Evolutionary conservation across 2,329 filamentous ascomycete species (phyloP).

Genomic region (Paracoccidioides brasiliensis): DNA sequence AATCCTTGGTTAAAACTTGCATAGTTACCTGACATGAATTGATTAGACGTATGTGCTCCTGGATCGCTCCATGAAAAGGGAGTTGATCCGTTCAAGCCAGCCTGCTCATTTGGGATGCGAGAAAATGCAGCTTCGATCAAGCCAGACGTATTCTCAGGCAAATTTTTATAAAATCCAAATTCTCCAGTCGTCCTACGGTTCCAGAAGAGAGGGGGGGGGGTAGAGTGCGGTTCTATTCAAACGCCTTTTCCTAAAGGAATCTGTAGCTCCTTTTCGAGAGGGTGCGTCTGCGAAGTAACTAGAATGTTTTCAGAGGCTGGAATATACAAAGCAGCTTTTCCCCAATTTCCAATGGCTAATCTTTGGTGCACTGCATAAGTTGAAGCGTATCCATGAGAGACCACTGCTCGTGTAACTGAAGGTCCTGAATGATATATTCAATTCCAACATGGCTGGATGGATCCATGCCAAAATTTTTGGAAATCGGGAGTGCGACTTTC

Average conservation of each 20-base stretch:
- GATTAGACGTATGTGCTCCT: constrained; percentile 9
- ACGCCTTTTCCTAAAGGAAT: constrained; percentile 19
- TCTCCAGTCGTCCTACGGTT: constrained; percentile 10
- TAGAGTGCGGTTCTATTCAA: constrained; percentile 23
- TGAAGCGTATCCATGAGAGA: constrained; percentile 21
- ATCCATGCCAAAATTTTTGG: constrained; percentile 17
- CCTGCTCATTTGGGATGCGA: constrained; percentile 5
- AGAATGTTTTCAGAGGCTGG: constrained; percentile 27
- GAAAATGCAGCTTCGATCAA: constrained; percentile 10
- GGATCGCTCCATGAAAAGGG: constrained; percentile 9
- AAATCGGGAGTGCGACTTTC: constrained; percentile 15
- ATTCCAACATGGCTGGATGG: constrained; percentile 20
- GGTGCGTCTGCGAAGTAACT: constrained; percentile 20
- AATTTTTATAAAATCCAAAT: constrained; percentile 7
- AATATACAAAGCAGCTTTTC: constrained; percentile 23
- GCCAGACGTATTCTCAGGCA: constrained; percentile 9
- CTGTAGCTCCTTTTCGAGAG: constrained; percentile 13
- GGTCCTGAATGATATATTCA: constrained; percentile 29
- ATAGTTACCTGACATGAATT: constrained; percentile 14
- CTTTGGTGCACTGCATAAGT: constrained; percentile 23
- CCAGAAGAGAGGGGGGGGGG: constrained; percentile 14
- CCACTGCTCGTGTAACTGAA: constrained; percentile 23
- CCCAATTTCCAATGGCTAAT: constrained; percentile 17
- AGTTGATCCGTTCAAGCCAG: constrained; percentile 1
- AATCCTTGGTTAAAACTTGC: constrained; percentile 13